Percentiles rank a stretch among this genome's conserved stretches.
Evolutionary conservation across 352 stramenopile species (phyloP).

Genomic region (Pythium aristosporum): DNA sequence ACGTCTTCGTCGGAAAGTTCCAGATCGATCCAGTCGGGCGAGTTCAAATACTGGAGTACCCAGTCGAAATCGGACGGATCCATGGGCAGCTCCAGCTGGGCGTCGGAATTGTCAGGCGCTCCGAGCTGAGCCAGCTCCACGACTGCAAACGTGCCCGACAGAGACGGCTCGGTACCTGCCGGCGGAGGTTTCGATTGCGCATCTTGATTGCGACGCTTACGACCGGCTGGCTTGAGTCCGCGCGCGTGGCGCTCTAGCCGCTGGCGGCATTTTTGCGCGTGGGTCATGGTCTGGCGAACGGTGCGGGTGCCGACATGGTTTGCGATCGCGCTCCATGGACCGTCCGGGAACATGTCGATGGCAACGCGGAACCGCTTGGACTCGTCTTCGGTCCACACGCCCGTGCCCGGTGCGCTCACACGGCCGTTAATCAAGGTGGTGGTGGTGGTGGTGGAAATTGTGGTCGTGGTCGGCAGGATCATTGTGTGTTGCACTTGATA

Average conservation of each 20-base stretch:
- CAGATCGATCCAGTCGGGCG: background rate
- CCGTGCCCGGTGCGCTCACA: background rate
- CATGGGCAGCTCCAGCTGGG: background rate
- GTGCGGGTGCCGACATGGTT: constrained; percentile 17
- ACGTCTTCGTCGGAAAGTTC: background rate
- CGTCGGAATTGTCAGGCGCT: background rate
- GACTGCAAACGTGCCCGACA: background rate
- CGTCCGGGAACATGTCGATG: constrained; percentile 18
- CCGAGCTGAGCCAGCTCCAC: background rate
- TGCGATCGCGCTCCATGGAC: constrained; percentile 19
- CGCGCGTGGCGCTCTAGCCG: background rate
- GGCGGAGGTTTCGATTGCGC: background rate
- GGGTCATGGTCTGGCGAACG: constrained; percentile 13
- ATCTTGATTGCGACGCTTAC: background rate
- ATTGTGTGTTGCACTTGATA: too few species aligned
- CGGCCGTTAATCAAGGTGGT: background rate
- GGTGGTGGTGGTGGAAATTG: too few species aligned
- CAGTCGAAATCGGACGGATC: background rate
- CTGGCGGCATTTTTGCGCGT: constrained; percentile 11
- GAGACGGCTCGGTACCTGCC: background rate
- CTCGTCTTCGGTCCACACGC: constrained; percentile 8
- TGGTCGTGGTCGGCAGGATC: too few species aligned
- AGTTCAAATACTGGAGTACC: background rate
- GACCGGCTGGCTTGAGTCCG: background rate
- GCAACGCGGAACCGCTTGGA: constrained; percentile 16